A percentile compares a stretch with the other conserved stretches of the same genome.
Evolutionary conservation across 1,284 basidiomycete genomes (phyloP).

Genomic region (Stygiomarasmius scandens): DNA sequence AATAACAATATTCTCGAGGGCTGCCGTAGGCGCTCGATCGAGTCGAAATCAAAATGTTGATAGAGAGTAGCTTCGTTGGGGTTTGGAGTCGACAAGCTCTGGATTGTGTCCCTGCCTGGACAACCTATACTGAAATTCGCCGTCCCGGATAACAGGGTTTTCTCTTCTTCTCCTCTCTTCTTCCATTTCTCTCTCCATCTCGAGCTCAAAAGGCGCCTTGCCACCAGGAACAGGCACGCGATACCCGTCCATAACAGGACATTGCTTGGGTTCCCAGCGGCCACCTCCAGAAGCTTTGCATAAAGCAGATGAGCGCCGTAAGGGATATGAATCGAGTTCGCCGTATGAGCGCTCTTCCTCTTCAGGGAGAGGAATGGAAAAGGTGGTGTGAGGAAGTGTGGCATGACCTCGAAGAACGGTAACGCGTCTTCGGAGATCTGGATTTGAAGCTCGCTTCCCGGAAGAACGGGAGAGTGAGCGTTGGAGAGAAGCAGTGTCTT

Average conservation of each 20-base stretch:
- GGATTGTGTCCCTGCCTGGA: too few relatives aligned
- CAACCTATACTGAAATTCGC: conserved; percentile 4
- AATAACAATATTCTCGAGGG: conserved; percentile 37
- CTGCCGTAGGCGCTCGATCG: neutral
- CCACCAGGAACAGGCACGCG: conserved; percentile 56
- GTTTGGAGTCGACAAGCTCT: too few relatives aligned
- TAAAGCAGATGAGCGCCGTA: conserved; percentile 29
- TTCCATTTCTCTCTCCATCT: conserved; percentile 64
- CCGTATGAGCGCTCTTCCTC: neutral
- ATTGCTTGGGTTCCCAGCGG: conserved; percentile 69
- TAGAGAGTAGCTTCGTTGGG: conserved; percentile 33
- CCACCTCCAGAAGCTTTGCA: conserved; percentile 78
- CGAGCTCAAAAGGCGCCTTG: conserved; percentile 66
- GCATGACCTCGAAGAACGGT: neutral
- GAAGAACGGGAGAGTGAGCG: conserved; percentile 70
- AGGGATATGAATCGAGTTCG: neutral
- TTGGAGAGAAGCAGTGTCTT: conserved; percentile 63
- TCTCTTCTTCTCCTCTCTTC: conserved; percentile 46
- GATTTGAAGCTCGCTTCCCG: conserved; percentile 26
- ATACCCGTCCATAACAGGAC: conserved; percentile 45
- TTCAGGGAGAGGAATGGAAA: neutral
- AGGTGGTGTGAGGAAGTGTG: neutral
- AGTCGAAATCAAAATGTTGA: conserved; percentile 59
- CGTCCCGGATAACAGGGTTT: conserved; percentile 67
- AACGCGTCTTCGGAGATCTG: conserved; percentile 24